Percentiles rank a stretch among this genome's conserved stretches.
Evolutionary conservation across 23 red algal species (phyloP).

Genomic region (Gracilariopsis chorda): DNA sequence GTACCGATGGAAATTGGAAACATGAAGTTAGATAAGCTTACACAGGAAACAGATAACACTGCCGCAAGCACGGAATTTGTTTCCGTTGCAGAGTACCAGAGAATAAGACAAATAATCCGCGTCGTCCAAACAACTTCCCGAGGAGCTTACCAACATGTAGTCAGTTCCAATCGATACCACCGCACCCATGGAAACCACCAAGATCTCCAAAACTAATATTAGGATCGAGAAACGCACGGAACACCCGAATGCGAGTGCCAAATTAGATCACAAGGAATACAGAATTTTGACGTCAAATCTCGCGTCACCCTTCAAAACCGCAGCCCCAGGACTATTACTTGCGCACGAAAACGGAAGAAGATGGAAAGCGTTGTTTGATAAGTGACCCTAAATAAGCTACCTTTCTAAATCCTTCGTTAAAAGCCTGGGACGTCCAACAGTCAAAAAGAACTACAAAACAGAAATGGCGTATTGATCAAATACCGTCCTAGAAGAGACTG

Average conservation of each 20-base stretch:
- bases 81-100: background rate
- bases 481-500: no score
- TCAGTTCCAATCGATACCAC: no score
- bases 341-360: background rate
- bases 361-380: no score
- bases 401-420: no score
- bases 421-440: no score
- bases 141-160: constrained; percentile 22
- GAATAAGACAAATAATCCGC: background rate
- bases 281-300: background rate
- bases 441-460: no score
- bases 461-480: no score
- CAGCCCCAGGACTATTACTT: background rate
- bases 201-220: no score
- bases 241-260: no score
- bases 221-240: no score
- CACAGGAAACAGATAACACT: background rate
- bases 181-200: no score
- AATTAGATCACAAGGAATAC: background rate
- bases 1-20: constrained; percentile 20
- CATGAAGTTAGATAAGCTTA: constrained; percentile 13
- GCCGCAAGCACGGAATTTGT: background rate
- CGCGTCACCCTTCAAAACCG: background rate
- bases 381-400: no score
- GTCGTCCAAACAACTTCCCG: background rate